phyloP scores from a whole-genome alignment of 2,329 filamentous ascomycete species.

The Lasiodiplodia gonubiensis region DNA sequence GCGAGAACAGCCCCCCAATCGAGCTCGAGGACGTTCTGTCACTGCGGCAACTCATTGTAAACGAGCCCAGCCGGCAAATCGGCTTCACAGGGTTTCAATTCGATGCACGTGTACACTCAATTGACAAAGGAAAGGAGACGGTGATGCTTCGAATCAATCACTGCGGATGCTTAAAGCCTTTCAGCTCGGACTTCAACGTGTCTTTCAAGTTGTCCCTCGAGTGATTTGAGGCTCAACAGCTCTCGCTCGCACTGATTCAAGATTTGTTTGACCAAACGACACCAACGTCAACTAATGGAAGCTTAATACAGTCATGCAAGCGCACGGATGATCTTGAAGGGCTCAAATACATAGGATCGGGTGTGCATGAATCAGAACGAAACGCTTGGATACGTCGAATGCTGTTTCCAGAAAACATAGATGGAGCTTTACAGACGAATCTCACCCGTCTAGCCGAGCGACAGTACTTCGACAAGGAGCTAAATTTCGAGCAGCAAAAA shows the following conservation, averaged over 20 bases:
- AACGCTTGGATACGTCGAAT: constrained; percentile 46
- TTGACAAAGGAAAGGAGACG: neutral
- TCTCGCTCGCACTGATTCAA: constrained; percentile 10
- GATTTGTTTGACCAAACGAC: neutral
- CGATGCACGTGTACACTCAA: constrained; percentile 1
- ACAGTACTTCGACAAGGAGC: constrained; percentile 45
- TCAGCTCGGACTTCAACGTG: neutral
- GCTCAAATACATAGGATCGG: constrained; percentile 19
- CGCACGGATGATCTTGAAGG: too few species aligned
- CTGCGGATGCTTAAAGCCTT: neutral
- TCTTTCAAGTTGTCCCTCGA: neutral
- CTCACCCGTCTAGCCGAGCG: constrained; percentile 44
- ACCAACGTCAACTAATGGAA: neutral
- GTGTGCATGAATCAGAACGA: neutral
- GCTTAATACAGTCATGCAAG: neutral
- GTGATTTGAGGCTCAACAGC: constrained; percentile 2
- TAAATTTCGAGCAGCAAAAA: constrained; percentile 57
- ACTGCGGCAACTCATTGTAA: constrained; percentile 37
- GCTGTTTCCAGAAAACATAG: constrained; percentile 49
- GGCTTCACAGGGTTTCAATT: neutral
- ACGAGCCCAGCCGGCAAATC: neutral
- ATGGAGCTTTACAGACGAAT: constrained; percentile 47
- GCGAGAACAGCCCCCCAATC: constrained; percentile 41
- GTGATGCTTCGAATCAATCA: neutral
- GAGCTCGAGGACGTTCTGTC: constrained; percentile 42